These are phyloP conservation scores for Diatrype stigma DNA, from an alignment of 2,329 filamentous ascomycete genomes.

Conservation along the genomic window DNA sequence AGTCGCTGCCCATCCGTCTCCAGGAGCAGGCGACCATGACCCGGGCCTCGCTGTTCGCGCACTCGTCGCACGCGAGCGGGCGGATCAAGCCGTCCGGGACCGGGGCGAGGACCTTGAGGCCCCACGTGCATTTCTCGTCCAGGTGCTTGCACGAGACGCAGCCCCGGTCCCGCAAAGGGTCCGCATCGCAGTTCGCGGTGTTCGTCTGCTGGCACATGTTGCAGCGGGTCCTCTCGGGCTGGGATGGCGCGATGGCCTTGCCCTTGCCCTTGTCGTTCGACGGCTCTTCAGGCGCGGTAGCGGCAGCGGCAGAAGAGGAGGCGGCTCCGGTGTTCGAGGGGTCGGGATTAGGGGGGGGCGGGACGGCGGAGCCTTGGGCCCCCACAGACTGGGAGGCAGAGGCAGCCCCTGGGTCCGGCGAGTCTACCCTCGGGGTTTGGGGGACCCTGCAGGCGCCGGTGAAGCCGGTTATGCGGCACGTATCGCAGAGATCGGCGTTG, in stretches of 20 bases:
- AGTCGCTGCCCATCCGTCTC: background rate
- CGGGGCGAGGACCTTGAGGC: background rate
- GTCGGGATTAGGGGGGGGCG: too few species aligned
- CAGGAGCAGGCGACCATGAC: background rate
- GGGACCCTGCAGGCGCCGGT: too few species aligned
- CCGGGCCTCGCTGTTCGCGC: background rate
- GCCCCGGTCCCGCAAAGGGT: background rate
- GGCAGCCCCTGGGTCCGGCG: too few species aligned
- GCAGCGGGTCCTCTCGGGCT: background rate
- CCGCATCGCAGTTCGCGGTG: background rate
- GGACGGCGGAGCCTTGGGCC: too few species aligned
- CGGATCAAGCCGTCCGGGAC: slow-evolving; percentile 7
- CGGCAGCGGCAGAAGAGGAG: too few species aligned
- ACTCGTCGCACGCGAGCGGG: slow-evolving; percentile 8
- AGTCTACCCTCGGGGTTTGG: too few species aligned
- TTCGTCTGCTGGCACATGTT: background rate
- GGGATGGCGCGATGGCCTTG: too few species aligned
- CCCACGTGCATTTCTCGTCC: slow-evolving; percentile 1
- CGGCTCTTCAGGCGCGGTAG: background rate
- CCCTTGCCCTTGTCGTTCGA: background rate
- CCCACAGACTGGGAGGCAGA: too few species aligned
- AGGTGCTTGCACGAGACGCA: background rate
- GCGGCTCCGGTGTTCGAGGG: too few species aligned
- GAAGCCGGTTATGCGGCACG: too few species aligned
- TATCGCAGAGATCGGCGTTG: background rate